Percentiles rank a stretch among this genome's conserved stretches.
Evolutionary conservation across 371 early-diverging fungal species (phyloP).

Genomic region (Capillidium heterosporum): DNA sequence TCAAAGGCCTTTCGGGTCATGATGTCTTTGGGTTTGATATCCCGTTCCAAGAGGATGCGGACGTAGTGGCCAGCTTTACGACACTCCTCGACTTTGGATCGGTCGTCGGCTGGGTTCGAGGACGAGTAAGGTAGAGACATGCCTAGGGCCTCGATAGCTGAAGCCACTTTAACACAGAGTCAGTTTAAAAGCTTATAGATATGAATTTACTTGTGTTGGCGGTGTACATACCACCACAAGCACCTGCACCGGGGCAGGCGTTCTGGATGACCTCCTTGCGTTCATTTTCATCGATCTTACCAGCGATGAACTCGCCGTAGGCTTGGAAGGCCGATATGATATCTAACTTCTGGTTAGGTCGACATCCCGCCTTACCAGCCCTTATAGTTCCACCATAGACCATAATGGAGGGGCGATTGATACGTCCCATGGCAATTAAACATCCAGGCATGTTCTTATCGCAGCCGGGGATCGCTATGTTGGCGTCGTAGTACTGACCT

Average conservation of each 20-base stretch:
- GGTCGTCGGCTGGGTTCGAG: constrained; percentile 73
- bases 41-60: constrained; percentile 61
- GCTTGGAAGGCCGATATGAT: constrained; percentile 91
- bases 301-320: constrained; percentile 81
- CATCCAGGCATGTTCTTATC: constrained; percentile 98
- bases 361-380: constrained; percentile 46
- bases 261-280: constrained; percentile 69
- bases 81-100: constrained; percentile 78
- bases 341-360: constrained; percentile 49
- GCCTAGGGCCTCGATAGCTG: constrained; percentile 91
- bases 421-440: constrained; percentile 85
- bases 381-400: constrained; percentile 85
- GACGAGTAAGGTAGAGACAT: constrained; percentile 89
- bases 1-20: constrained; percentile 85
- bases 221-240: constrained; percentile 97
- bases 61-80: constrained; percentile 62
- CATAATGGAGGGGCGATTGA: constrained; percentile 89
- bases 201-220: constrained; percentile 77
- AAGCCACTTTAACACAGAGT: constrained; percentile 43
- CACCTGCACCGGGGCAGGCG: constrained; percentile 92
- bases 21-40: constrained; percentile 83
- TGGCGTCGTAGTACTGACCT: constrained; percentile 92
- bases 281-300: constrained; percentile 69
- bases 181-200: not conserved
- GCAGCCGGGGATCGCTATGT: constrained; percentile 84